Evolutionary conservation across 306 rosid species (phyloP), one percentile per base, ranked within the genome.

Genomic region (Pterocarpus santalinus): DNA sequence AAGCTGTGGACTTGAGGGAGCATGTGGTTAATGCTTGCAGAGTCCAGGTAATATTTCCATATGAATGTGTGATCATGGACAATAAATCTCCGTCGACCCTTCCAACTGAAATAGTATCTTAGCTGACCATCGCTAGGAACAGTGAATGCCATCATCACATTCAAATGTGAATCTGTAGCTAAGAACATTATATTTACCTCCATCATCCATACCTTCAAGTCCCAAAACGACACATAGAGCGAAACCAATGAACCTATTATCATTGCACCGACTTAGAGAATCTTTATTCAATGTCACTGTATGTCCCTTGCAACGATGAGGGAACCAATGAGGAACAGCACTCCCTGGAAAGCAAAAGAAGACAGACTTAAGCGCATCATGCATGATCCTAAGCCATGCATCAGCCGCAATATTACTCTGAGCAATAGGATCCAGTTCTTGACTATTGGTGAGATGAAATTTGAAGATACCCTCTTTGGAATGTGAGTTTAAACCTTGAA

Each of bases 281-380:
- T 28, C 16, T 34, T 1, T 28, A 22, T 75, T 30, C 44, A 75
- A 3, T 2, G 77, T 58, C 7, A 81, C 62, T 13, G 61, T 69
- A 28, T 5, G 22, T 16, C 86, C 82, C 33, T 52, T 2, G 14
- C 44, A 2, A 1, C 67, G 34, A 62, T 12, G n/a, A 69, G 69
- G 78, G 44, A 82, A 76, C 85, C 82, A 69, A 1, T 28, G 3
- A 69, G 85, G 85, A 82, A 82, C 60, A 60, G 4, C 73, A 76
- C 43, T 69, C 60, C 85, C 85, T n/a, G 85, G 85, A 76, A 76
- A 82, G 41, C 81, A 76, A 11, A 13, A 82, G 39, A 39, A 61
- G 43, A 76, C 69, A 51, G 16, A 49, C 34, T 3, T 61, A 15
- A 61, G 69, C 49, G 78, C 72, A 47, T 67, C 65, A 0, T 82